Evolutionary conservation across 2,329 filamentous ascomycete species (phyloP).

Genomic region (Sclerotinia borealis): DNA sequence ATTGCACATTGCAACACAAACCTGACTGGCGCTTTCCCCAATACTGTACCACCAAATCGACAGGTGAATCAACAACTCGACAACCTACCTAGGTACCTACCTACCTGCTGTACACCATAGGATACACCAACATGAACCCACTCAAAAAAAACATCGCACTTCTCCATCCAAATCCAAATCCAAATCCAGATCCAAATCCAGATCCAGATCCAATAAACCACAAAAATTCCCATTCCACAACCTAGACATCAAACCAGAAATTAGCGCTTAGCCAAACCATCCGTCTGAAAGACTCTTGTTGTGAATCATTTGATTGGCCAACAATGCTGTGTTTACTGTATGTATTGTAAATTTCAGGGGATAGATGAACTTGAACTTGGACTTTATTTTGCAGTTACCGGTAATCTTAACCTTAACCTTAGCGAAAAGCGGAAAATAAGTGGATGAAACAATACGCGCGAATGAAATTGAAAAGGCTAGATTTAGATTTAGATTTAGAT

Average conservation of each 20-base stretch:
- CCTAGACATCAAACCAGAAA: neutral
- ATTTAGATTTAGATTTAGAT: no score
- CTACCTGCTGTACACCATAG: neutral
- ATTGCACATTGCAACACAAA: neutral
- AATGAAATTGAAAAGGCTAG: neutral
- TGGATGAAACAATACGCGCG: slow-evolving; percentile 6
- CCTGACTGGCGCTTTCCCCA: neutral
- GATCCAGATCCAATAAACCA: neutral
- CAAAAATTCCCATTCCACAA: no score
- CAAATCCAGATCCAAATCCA: neutral
- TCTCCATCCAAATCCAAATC: neutral
- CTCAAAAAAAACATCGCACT: no score
- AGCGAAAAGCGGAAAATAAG: neutral
- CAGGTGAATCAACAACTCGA: neutral
- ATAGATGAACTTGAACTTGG: no score
- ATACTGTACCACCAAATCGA: neutral
- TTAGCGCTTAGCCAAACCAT: neutral
- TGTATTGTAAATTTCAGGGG: slow-evolving; percentile 6
- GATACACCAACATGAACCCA: neutral
- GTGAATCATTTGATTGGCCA: neutral
- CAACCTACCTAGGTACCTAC: no score
- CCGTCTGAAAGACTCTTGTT: neutral
- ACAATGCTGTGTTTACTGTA: no score
- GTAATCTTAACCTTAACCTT: no score
- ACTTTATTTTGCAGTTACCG: no score